Conservation (phyloP, 148 eudicot genomes). For the Spergularia marina region DNA sequence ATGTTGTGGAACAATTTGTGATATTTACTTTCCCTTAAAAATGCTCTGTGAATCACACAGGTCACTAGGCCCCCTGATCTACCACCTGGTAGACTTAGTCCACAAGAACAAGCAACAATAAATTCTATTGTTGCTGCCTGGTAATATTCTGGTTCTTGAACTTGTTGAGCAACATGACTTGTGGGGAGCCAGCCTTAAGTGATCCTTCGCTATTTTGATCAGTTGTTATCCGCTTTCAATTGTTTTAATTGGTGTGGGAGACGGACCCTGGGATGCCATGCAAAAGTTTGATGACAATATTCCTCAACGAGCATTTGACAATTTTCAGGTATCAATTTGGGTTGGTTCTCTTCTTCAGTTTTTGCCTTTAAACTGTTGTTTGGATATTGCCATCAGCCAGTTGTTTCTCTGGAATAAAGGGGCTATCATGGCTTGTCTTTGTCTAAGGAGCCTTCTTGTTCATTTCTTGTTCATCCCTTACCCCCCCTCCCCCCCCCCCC, state of each 20-base stretch:
- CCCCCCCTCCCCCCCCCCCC: no score
- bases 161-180: background rate
- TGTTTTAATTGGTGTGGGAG: slow-evolving; percentile 79
- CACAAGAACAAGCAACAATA: slow-evolving; percentile 73
- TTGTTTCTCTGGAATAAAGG: background rate
- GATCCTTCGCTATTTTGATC: slow-evolving; percentile 16
- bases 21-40: background rate
- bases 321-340: slow-evolving; percentile 60
- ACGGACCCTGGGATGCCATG: slow-evolving; percentile 93
- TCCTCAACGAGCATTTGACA: slow-evolving; percentile 77
- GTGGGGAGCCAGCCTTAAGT: slow-evolving; percentile 7
- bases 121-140: slow-evolving; percentile 73
- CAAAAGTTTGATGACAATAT: slow-evolving; percentile 69
- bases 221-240: slow-evolving; percentile 78
- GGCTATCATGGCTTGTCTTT: background rate
- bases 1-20: background rate
- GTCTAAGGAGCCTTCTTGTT: background rate
- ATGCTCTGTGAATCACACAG: slow-evolving; percentile 21
- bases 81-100: slow-evolving; percentile 55
- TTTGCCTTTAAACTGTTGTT: background rate
- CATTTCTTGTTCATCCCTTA: background rate
- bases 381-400: background rate
- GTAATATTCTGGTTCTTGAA: slow-evolving; percentile 27
- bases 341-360: background rate
- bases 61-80: slow-evolving; percentile 48